Evolutionary conservation across 2,329 filamentous ascomycete species (phyloP), one percentile per base, ranked within the genome.

Genomic region (Alternaria gansuensis): DNA sequence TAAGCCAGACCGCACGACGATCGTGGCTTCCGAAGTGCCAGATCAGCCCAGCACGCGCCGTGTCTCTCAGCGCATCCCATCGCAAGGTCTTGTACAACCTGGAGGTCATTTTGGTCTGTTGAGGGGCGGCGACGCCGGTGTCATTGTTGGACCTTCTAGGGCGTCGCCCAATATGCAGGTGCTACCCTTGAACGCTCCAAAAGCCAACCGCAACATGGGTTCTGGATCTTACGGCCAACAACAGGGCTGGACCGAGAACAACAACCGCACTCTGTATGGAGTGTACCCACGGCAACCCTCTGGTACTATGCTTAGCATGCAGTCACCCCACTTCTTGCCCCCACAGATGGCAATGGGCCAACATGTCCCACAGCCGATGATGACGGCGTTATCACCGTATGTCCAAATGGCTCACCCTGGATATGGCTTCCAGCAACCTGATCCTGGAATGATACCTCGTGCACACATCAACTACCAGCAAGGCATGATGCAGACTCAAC

Each of bases 181-280:
- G 3, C 53, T 51, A 44, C 41, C 31, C 36, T 43, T 67, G 46
- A 60, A 57, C 7, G 39, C 61, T 23, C 52, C 55, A 8, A 70
- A 58, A 36, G 60, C 31, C 41, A 60, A 62, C 34, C 63, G 59
- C 13, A 51, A 53, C 24, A 34, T 62, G 24, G 54, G 45, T 10
- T 66, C 69, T 36, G 54, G 41, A 10, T 48, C 61, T 4, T 60
- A 66, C 31, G 53, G 24, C 17, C 60, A 62, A 17, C 43, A 40
- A 40, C 44, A 50, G 40, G 59, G 57, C 23, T 70, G 65, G 54
- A 41, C 50, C 11, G 72, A 74, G 57, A 73, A 72, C 45, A 60
- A 53, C 34, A 44, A 54, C 39, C 66, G 63, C 36, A 33, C 65
- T 5, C 17, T 51, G 5, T 66, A 63, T 52, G 62, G 63, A 17